A percentile compares a stretch with the other conserved stretches of the same genome.
phyloP scores from a whole-genome alignment of 2,329 filamentous ascomycete genomes.

The Camillea tinctor region DNA sequence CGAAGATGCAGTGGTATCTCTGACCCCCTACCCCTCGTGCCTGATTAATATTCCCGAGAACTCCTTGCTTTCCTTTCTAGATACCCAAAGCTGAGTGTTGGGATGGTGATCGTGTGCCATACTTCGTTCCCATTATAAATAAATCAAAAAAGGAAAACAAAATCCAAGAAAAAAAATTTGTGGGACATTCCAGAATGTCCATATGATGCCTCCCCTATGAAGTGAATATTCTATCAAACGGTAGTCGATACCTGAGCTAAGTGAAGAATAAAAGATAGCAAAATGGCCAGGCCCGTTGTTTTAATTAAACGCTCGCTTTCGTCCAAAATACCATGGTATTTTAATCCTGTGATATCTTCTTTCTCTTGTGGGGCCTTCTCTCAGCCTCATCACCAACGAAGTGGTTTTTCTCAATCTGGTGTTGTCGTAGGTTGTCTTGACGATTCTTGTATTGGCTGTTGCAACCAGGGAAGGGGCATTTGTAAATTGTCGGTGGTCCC shows the following conservation, averaged over 20 bases:
- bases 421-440: conserved; percentile 54
- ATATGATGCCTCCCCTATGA: background rate
- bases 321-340: background rate
- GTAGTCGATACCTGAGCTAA: background rate
- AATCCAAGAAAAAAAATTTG: no score
- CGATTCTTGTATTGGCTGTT: conserved; percentile 56
- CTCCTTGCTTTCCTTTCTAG: no score
- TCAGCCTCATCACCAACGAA: conserved; percentile 43
- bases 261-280: background rate
- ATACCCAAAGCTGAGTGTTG: no score
- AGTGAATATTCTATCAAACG: background rate
- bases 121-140: no score
- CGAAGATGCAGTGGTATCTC: conserved; percentile 19
- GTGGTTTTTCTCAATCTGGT: conserved; percentile 56
- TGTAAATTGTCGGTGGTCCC: conserved; percentile 49
- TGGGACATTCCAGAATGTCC: background rate
- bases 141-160: no score
- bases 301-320: background rate
- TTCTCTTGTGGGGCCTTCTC: conserved; percentile 46
- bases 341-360: conserved; percentile 35
- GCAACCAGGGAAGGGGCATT: conserved; percentile 53
- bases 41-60: no score
- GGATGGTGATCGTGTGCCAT: no score
- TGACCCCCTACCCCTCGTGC: background rate
- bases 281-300: background rate